Percentiles rank a stretch among this genome's conserved stretches.
Conservation (phyloP, 2,329 filamentous ascomycete species). For the Sarocladium oryzae region DNA sequence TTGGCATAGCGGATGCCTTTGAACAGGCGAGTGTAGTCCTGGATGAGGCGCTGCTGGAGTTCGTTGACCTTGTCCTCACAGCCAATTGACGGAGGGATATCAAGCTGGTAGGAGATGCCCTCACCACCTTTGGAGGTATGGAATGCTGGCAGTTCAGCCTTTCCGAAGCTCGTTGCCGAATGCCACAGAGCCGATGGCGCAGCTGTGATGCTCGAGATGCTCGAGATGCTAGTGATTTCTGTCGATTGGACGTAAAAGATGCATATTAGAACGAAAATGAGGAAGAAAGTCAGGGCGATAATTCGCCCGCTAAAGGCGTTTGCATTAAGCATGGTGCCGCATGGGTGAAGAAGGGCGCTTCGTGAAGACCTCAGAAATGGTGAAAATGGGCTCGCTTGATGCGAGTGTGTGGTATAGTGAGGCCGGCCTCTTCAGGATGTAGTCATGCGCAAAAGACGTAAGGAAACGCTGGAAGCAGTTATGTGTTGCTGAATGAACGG, state of each 20-base stretch:
- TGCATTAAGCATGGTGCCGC: background rate
- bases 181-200: slow-evolving; percentile 7
- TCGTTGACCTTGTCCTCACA: slow-evolving; percentile 21
- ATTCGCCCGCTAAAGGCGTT: slow-evolving; percentile 8
- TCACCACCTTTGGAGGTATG: slow-evolving; percentile 2
- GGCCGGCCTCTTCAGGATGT: background rate
- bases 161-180: background rate
- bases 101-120: slow-evolving; percentile 20
- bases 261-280: background rate
- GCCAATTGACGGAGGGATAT: slow-evolving; percentile 14
- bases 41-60: slow-evolving; percentile 20
- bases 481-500: background rate
- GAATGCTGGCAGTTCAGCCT: background rate
- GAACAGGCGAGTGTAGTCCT: slow-evolving; percentile 19
- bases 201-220: slow-evolving; percentile 1
- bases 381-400: background rate
- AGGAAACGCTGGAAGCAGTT: background rate
- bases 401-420: background rate
- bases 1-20: slow-evolving; percentile 20
- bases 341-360: background rate
- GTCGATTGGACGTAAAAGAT: background rate
- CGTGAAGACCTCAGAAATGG: background rate
- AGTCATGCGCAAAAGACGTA: background rate
- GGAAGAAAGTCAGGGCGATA: slow-evolving; percentile 1
- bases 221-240: background rate